These are phyloP conservation scores for Termitomyces sp. DNA, from an alignment of 768 basidiomycete genomes.

Conservation along the genomic window DNA sequence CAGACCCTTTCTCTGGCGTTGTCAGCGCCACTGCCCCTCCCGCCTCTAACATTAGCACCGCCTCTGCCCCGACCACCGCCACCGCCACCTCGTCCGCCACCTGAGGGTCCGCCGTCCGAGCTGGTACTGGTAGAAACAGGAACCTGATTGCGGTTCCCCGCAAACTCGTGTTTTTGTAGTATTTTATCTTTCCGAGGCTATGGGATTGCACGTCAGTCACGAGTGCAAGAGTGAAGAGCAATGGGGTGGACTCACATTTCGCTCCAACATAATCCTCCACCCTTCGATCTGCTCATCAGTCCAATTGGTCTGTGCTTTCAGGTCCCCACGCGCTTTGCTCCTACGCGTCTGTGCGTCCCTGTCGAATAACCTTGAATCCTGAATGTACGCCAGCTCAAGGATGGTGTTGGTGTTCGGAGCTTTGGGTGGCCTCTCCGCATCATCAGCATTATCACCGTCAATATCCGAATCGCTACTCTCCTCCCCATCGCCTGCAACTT, in stretches of 20 bases:
- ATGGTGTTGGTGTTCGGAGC: constrained; percentile 50
- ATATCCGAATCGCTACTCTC: constrained; percentile 25
- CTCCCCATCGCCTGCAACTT: constrained; percentile 60
- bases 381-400: constrained; percentile 75
- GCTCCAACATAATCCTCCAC: constrained; percentile 87
- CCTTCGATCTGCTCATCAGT: constrained; percentile 87
- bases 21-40: constrained; percentile 32
- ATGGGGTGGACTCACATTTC: constrained; percentile 59
- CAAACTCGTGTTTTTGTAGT: constrained; percentile 71
- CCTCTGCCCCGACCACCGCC: constrained; percentile 30
- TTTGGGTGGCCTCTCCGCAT: constrained; percentile 18
- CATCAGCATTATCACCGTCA: constrained; percentile 34
- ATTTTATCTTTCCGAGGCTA: constrained; percentile 77
- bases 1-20: constrained; percentile 57
- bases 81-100: constrained; percentile 36
- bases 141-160: constrained; percentile 48
- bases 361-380: constrained; percentile 72
- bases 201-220: neutral
- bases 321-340: constrained; percentile 59
- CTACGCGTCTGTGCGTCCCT: constrained; percentile 71
- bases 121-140: constrained; percentile 3
- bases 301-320: constrained; percentile 75
- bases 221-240: neutral
- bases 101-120: neutral
- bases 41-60: constrained; percentile 24